Conservation (phyloP, 1,284 basidiomycete species). For the Puccinia hordei region DNA sequence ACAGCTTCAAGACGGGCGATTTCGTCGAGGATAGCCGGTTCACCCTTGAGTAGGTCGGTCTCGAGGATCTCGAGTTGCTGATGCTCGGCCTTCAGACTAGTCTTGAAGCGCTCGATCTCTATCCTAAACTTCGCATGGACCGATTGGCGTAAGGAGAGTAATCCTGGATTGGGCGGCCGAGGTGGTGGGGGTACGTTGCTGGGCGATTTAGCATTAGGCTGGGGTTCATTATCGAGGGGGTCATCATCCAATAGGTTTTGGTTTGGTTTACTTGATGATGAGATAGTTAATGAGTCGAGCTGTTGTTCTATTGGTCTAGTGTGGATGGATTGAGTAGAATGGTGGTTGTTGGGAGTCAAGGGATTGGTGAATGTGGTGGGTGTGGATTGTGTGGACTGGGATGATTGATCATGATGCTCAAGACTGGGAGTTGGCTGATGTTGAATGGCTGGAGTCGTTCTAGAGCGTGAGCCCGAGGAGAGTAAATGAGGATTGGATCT, state of each 20-base stretch:
- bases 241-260: slow-evolving; percentile 36
- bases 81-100: slow-evolving; percentile 70
- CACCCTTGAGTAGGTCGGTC: slow-evolving; percentile 79
- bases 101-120: slow-evolving; percentile 70
- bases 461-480: slow-evolving; percentile 52
- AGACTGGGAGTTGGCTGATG: slow-evolving; percentile 33
- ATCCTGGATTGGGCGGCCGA: slow-evolving; percentile 72
- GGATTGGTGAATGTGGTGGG: not conserved
- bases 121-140: slow-evolving; percentile 74
- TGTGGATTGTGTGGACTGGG: slow-evolving; percentile 49
- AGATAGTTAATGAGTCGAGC: slow-evolving; percentile 51
- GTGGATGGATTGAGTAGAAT: too few species aligned
- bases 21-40: slow-evolving; percentile 91
- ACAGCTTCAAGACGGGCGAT: slow-evolving; percentile 92
- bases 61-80: slow-evolving; percentile 77
- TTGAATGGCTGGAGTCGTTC: slow-evolving; percentile 31
- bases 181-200: slow-evolving; percentile 76
- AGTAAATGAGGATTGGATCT: slow-evolving; percentile 56
- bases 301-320: slow-evolving; percentile 43
- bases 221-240: not conserved
- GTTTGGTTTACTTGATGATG: slow-evolving; percentile 33
- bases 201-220: slow-evolving; percentile 35
- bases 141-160: slow-evolving; percentile 78
- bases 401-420: slow-evolving; percentile 51
- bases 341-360: not conserved